Evolutionary conservation across 2,329 filamentous ascomycete species (phyloP).

Genomic region (Trematosphaeria pertusa): DNA sequence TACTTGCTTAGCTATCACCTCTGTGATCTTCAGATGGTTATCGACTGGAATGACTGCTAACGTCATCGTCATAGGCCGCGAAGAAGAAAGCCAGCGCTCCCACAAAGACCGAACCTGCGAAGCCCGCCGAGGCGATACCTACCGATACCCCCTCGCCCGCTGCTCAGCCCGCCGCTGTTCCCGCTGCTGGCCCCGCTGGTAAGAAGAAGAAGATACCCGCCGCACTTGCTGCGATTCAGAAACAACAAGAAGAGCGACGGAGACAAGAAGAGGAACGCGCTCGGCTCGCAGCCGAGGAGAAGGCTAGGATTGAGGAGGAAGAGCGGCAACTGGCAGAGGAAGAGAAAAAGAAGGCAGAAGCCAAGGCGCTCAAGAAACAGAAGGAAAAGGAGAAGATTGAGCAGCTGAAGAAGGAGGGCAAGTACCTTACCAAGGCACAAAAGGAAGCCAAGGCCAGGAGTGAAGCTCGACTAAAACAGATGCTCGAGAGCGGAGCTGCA

Average conservation of each 20-base stretch:
- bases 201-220: constrained; percentile 92
- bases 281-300: constrained; percentile 66
- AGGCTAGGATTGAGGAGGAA: constrained; percentile 69
- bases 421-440: constrained; percentile 85
- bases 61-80: constrained; percentile 48
- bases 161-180: constrained; percentile 39
- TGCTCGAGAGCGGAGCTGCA: constrained; percentile 79
- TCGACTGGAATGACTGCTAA: constrained; percentile 1
- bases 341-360: constrained; percentile 72
- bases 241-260: constrained; percentile 81
- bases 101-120: constrained; percentile 53
- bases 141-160: constrained; percentile 36
- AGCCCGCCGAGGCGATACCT: constrained; percentile 49
- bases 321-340: constrained; percentile 72
- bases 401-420: constrained; percentile 86
- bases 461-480: constrained; percentile 82
- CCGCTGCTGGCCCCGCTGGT: constrained; percentile 55
- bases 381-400: constrained; percentile 87
- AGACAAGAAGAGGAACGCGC: constrained; percentile 70
- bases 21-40: too few species aligned
- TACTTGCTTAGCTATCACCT: too few species aligned
- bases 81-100: constrained; percentile 66
- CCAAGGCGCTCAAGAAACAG: constrained; percentile 79
- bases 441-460: constrained; percentile 81
- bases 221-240: constrained; percentile 75